A percentile compares a stretch with the other conserved stretches of the same genome.
These are phyloP conservation scores for Candida andamanensis DNA, from an alignment of 805 yeast genomes.

Conservation along the genomic window DNA sequence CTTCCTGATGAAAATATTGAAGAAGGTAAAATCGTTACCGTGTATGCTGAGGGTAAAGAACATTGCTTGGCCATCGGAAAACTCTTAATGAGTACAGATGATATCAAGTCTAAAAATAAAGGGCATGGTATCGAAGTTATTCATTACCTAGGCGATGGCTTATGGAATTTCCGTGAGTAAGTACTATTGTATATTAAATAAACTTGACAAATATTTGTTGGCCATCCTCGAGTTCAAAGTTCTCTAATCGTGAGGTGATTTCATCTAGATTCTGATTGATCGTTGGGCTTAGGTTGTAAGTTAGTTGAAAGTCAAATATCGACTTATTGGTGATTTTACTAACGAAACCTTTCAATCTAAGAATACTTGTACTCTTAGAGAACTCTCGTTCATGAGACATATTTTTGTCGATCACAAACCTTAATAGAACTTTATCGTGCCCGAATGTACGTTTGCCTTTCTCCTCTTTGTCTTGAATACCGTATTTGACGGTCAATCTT, in stretches of 20 bases:
- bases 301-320: conserved; percentile 20
- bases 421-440: no score
- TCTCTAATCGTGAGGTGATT: conserved; percentile 13
- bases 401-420: neutral
- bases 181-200: conserved; percentile 7
- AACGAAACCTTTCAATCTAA: conserved; percentile 31
- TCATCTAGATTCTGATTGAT: conserved; percentile 21
- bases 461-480: no score
- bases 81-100: conserved; percentile 82
- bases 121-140: conserved; percentile 85
- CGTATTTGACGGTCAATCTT: conserved; percentile 33
- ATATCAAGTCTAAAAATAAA: conserved; percentile 75
- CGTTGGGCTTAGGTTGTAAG: conserved; percentile 17
- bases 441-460: no score
- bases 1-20: conserved; percentile 70
- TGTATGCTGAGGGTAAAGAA: conserved; percentile 92
- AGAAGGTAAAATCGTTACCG: conserved; percentile 66
- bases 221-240: conserved; percentile 1
- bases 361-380: conserved; percentile 20
- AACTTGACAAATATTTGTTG: neutral
- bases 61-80: conserved; percentile 88
- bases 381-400: conserved; percentile 14
- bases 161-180: conserved; percentile 62
- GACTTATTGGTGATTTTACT: conserved; percentile 14
- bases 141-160: conserved; percentile 84